These are phyloP conservation scores for Paracoccidioides lutzii DNA, from an alignment of 2,329 filamentous ascomycete species.

Conservation along the genomic window DNA sequence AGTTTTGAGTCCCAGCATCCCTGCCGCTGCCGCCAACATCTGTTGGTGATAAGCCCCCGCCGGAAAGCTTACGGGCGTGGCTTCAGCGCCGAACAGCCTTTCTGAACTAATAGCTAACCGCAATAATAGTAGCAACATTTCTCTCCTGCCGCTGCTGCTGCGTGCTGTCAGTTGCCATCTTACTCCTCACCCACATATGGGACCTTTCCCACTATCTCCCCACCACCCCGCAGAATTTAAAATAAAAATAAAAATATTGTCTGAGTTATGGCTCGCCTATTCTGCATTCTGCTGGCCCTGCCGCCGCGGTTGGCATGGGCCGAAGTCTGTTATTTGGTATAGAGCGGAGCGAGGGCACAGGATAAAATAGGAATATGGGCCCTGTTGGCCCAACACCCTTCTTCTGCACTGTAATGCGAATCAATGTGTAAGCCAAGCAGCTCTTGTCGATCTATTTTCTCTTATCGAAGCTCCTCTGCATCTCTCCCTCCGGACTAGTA, in stretches of 20 bases:
- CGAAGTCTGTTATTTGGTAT: background rate
- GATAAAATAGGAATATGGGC: background rate
- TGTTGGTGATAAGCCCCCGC: constrained; percentile 1
- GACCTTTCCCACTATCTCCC: background rate
- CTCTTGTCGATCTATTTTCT: constrained; percentile 2
- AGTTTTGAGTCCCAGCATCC: constrained; percentile 1
- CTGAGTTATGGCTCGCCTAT: background rate
- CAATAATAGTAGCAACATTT: background rate
- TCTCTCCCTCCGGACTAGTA: background rate
- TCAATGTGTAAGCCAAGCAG: background rate
- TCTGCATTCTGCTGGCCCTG: background rate
- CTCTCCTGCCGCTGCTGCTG: background rate
- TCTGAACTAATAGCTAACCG: background rate
- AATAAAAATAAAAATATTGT: background rate
- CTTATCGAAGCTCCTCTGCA: background rate
- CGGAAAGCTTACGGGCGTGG: constrained; percentile 1
- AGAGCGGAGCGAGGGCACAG: background rate
- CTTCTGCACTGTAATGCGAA: background rate
- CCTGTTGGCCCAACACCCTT: background rate
- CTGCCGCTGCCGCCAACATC: background rate
- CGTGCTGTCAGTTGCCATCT: background rate
- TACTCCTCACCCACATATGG: background rate
- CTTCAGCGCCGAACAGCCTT: background rate
- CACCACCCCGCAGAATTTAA: background rate
- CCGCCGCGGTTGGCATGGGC: background rate